Evolutionary conservation across 2,329 filamentous ascomycete species (phyloP).

Genomic region (Lasiodiplodia theobromae): DNA sequence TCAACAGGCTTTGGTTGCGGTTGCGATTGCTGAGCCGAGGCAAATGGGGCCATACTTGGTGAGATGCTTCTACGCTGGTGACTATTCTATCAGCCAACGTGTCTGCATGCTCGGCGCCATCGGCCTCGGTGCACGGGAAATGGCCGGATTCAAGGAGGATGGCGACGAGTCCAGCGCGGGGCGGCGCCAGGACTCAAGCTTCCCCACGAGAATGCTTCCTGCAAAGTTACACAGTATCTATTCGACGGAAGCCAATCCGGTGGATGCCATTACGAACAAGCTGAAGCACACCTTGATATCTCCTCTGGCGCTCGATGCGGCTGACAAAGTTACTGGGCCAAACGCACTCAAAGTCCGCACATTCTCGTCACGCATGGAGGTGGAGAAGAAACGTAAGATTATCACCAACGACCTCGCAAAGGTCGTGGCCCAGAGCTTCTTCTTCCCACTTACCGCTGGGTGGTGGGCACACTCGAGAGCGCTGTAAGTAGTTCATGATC

Average conservation of each 20-base stretch:
- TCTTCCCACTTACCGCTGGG: constrained; percentile 83
- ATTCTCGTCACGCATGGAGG: constrained; percentile 79
- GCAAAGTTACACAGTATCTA: constrained; percentile 77
- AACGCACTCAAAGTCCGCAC: constrained; percentile 87
- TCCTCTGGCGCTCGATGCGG: constrained; percentile 81
- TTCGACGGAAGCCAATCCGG: constrained; percentile 59
- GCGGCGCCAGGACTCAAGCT: constrained; percentile 46
- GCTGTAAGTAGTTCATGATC: constrained; percentile 44
- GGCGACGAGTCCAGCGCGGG: constrained; percentile 48
- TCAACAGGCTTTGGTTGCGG: constrained; percentile 80
- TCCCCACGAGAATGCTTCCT: constrained; percentile 83
- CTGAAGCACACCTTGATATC: constrained; percentile 77
- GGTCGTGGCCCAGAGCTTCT: constrained; percentile 78
- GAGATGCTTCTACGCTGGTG: constrained; percentile 86
- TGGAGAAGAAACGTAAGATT: constrained; percentile 65
- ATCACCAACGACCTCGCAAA: constrained; percentile 79
- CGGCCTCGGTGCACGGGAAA: constrained; percentile 80
- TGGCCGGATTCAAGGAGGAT: constrained; percentile 75
- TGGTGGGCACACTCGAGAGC: constrained; percentile 72
- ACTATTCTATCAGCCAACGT: constrained; percentile 87
- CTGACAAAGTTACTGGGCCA: constrained; percentile 80
- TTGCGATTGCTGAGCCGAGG: constrained; percentile 77
- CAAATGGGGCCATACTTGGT: constrained; percentile 85
- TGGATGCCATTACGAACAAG: constrained; percentile 72
- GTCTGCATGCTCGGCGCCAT: constrained; percentile 82